Percentiles rank a stretch among this genome's conserved stretches.
Evolutionary conservation across 2,329 filamentous ascomycete genomes (phyloP).

Genomic region (Fusarium circinatum): DNA sequence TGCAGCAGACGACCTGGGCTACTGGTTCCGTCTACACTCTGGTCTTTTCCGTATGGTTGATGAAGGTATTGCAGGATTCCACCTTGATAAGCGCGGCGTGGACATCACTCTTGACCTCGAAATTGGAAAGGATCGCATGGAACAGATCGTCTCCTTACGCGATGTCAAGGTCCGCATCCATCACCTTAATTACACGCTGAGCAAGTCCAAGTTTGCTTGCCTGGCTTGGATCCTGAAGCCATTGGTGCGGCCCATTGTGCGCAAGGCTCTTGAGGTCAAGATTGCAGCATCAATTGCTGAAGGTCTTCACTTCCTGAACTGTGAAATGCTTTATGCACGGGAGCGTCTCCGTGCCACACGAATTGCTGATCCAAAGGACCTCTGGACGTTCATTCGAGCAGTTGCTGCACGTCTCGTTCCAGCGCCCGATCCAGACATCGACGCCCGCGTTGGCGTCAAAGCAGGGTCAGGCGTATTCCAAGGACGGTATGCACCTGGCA

Average conservation of each 20-base stretch:
- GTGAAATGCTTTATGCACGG: constrained; percentile 86
- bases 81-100: constrained; percentile 85
- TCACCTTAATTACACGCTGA: constrained; percentile 82
- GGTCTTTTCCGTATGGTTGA: constrained; percentile 80
- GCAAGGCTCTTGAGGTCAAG: constrained; percentile 81
- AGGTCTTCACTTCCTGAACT: constrained; percentile 77
- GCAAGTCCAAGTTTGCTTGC: constrained; percentile 79
- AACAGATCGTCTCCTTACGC: constrained; percentile 82
- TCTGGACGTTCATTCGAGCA: constrained; percentile 84
- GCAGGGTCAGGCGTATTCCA: constrained; percentile 73
- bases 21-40: constrained; percentile 84
- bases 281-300: constrained; percentile 77
- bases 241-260: constrained; percentile 81
- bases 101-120: constrained; percentile 89
- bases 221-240: constrained; percentile 87
- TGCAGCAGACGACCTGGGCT: constrained; percentile 87
- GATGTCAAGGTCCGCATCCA: constrained; percentile 84
- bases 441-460: constrained; percentile 76
- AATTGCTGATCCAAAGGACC: constrained; percentile 80
- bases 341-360: constrained; percentile 87
- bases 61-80: constrained; percentile 86
- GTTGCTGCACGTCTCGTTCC: constrained; percentile 80
- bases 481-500: constrained; percentile 88
- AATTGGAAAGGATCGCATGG: constrained; percentile 79
- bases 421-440: constrained; percentile 78